Conservation (phyloP, 495 filamentous ascomycete genomes). For the Bryoglossum gracile region DNA sequence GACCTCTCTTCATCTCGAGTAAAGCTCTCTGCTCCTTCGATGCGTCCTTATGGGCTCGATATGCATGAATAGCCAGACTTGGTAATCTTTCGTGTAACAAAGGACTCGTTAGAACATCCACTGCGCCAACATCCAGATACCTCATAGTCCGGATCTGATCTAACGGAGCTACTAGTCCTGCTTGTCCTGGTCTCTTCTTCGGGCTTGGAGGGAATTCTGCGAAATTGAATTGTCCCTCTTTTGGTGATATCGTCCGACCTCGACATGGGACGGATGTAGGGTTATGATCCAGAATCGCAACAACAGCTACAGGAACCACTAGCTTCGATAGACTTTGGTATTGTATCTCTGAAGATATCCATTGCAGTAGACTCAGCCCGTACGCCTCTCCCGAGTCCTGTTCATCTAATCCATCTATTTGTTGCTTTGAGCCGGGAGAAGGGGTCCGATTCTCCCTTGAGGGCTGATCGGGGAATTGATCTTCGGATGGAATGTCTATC, state of each 20-base stretch:
- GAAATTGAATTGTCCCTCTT: conserved; percentile 13
- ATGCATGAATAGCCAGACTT: conserved; percentile 72
- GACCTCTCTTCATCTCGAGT: conserved; percentile 54
- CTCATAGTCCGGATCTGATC: conserved; percentile 43
- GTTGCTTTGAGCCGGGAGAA: conserved; percentile 37
- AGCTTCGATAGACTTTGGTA: conserved; percentile 63
- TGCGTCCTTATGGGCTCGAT: conserved; percentile 66
- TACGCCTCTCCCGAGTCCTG: conserved; percentile 44
- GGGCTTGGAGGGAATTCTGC: conserved; percentile 25
- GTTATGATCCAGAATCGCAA: conserved; percentile 28
- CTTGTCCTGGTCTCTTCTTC: conserved; percentile 28
- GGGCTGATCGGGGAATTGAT: conserved; percentile 33
- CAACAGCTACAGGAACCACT: conserved; percentile 64
- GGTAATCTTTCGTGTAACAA: conserved; percentile 61
- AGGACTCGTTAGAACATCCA: conserved; percentile 76
- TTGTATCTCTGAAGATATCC: conserved; percentile 63
- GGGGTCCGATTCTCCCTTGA: conserved; percentile 27
- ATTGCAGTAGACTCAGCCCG: conserved; percentile 60
- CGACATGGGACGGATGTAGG: not conserved
- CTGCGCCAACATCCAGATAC: conserved; percentile 77
- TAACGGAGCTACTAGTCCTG: conserved; percentile 28
- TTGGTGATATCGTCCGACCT: conserved; percentile 4
- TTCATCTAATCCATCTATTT: conserved; percentile 27
- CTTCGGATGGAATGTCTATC: conserved; percentile 58
- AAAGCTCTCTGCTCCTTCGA: conserved; percentile 60